Conservation (phyloP, 495 filamentous ascomycete genomes). For the Letharia columbiana region DNA sequence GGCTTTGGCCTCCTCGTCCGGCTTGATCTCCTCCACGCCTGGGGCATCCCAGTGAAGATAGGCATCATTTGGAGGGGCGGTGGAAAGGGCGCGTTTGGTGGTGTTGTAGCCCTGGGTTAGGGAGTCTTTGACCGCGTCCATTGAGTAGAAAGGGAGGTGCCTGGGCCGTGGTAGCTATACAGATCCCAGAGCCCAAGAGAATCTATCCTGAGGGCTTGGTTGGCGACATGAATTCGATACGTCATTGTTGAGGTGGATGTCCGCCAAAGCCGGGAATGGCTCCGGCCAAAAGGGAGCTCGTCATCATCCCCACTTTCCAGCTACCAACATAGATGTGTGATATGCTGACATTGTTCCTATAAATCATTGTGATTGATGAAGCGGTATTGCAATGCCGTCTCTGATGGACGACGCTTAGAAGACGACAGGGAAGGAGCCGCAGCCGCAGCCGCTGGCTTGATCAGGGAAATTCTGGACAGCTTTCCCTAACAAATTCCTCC, state of each 20-base stretch:
- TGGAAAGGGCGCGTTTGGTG: slow-evolving; percentile 17
- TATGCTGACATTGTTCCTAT: neutral
- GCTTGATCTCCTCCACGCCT: slow-evolving; percentile 21
- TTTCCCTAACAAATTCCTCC: too few species aligned
- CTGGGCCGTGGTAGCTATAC: neutral
- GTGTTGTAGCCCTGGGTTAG: slow-evolving; percentile 7
- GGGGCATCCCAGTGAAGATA: slow-evolving; percentile 20
- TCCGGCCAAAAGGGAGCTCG: too few species aligned
- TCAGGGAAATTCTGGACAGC: too few species aligned
- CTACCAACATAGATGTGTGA: neutral
- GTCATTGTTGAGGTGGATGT: neutral
- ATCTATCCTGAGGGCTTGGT: neutral
- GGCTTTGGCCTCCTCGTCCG: slow-evolving; percentile 20
- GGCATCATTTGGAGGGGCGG: slow-evolving; percentile 18
- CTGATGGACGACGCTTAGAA: too few species aligned
- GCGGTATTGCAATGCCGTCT: too few species aligned
- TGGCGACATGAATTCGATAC: neutral
- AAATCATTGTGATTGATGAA: neutral
- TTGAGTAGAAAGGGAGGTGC: neutral
- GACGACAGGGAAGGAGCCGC: too few species aligned
- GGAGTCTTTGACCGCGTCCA: slow-evolving; percentile 15
- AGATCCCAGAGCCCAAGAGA: neutral
- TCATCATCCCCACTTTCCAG: neutral
- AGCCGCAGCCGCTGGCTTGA: too few species aligned
- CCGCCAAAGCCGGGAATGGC: neutral